Conservation (phyloP, 2,329 filamentous ascomycete species). For the Fusarium longipes region DNA sequence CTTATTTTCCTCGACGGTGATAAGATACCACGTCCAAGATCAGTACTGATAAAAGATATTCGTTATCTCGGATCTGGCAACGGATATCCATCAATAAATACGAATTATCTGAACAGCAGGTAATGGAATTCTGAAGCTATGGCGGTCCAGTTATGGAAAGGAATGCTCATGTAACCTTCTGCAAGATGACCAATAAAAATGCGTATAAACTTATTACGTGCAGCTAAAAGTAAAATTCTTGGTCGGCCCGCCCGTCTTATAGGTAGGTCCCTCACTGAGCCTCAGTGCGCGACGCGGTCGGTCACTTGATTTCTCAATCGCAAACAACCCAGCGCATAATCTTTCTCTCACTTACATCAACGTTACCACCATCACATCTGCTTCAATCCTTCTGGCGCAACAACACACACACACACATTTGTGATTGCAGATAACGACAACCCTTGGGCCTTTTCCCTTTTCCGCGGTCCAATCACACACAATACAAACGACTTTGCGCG, state of each 20-base stretch:
- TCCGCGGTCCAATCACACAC: neutral
- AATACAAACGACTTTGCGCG: conserved; percentile 6
- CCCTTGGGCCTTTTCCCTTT: neutral
- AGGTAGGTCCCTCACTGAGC: neutral
- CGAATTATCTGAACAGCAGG: neutral
- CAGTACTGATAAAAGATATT: neutral
- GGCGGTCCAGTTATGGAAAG: conserved; percentile 7
- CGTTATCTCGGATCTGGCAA: conserved; percentile 7
- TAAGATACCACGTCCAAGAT: neutral
- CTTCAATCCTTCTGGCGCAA: neutral
- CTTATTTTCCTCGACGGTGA: neutral
- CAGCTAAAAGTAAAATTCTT: conserved; percentile 30
- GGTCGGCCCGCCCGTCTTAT: conserved; percentile 22
- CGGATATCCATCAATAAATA: neutral
- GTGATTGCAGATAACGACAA: neutral
- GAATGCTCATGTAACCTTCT: neutral
- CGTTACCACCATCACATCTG: neutral
- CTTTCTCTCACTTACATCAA: conserved; percentile 17
- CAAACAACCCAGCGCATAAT: conserved; percentile 16
- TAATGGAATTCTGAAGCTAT: neutral
- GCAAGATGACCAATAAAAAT: conserved; percentile 24
- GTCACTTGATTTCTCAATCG: conserved; percentile 30
- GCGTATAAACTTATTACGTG: conserved; percentile 17
- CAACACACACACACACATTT: neutral
- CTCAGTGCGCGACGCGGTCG: conserved; percentile 32